Percentiles rank a stretch among this genome's conserved stretches.
Evolutionary conservation across 805 yeast species (phyloP).

Genomic region (Ogataea ramenticola): DNA sequence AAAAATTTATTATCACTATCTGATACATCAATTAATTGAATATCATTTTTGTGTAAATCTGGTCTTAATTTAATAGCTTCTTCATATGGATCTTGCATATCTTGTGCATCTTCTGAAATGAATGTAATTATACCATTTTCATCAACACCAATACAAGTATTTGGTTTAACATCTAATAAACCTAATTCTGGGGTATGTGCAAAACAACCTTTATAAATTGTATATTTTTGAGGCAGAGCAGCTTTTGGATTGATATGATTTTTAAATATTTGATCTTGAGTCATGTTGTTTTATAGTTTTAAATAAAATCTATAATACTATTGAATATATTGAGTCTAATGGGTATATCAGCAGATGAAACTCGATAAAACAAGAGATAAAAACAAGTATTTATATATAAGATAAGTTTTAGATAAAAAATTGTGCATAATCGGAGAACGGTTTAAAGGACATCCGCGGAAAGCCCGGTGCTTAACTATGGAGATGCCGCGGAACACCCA

Average conservation of each 20-base stretch:
- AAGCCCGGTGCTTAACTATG: neutral
- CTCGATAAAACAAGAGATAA: too few relatives aligned
- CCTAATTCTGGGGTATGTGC: slow-evolving; percentile 59
- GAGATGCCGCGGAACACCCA: neutral
- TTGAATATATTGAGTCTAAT: too few relatives aligned
- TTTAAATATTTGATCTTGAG: neutral
- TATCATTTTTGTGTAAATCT: slow-evolving; percentile 12
- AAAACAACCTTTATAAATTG: slow-evolving; percentile 55
- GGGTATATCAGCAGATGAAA: too few relatives aligned
- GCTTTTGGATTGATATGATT: neutral
- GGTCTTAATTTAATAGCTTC: neutral
- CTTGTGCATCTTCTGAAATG: slow-evolving; percentile 1
- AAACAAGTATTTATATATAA: too few relatives aligned
- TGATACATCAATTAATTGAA: slow-evolving; percentile 23
- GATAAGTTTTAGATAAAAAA: too few relatives aligned
- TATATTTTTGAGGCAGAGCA: slow-evolving; percentile 8
- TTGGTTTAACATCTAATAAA: slow-evolving; percentile 42
- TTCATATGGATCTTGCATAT: neutral
- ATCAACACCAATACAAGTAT: slow-evolving; percentile 54
- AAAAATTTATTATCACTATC: slow-evolving; percentile 41
- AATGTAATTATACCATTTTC: slow-evolving; percentile 41
- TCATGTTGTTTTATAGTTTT: slow-evolving; percentile 1
- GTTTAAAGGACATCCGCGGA: neutral
- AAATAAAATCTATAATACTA: too few relatives aligned
- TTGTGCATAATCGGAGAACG: too few relatives aligned